Percentiles rank a stretch among this genome's conserved stretches.
phyloP scores from a whole-genome alignment of 352 stramenopile genomes.

The Globisporangium splendens region DNA sequence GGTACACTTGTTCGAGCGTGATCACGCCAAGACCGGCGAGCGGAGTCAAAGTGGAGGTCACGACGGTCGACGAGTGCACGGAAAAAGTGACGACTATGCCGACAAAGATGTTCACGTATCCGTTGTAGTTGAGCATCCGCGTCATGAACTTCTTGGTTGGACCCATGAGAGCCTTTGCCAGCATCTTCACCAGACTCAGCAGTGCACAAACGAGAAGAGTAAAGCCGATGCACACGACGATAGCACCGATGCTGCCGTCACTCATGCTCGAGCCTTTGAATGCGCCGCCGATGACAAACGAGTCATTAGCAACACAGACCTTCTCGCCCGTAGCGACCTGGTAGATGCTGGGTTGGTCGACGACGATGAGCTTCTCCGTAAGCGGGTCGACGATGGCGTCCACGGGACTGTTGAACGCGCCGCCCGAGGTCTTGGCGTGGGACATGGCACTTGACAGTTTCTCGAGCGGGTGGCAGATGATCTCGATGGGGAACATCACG shows the following conservation, averaged over 20 bases:
- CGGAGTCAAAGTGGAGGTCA: conserved; percentile 63
- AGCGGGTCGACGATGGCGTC: conserved; percentile 43
- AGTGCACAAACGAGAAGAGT: conserved; percentile 44
- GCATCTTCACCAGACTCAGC: conserved; percentile 44
- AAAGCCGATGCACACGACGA: conserved; percentile 44
- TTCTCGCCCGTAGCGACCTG: conserved; percentile 27
- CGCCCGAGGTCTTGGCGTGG: conserved; percentile 25
- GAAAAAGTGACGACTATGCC: conserved; percentile 81
- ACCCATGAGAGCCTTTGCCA: conserved; percentile 71
- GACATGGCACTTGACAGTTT: conserved; percentile 45
- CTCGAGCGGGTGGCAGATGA: conserved; percentile 56
- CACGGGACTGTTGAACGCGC: conserved; percentile 39
- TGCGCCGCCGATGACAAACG: conserved; percentile 34
- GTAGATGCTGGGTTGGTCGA: conserved; percentile 41
- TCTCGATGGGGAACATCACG: conserved; percentile 72
- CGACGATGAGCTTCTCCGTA: conserved; percentile 24
- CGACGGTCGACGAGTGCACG: conserved; percentile 90
- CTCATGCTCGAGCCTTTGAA: conserved; percentile 33
- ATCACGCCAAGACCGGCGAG: conserved; percentile 49
- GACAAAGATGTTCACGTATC: conserved; percentile 86
- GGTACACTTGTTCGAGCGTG: conserved; percentile 64
- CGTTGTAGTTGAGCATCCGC: conserved; percentile 87
- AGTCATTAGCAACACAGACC: conserved; percentile 19
- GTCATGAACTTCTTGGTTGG: conserved; percentile 82
- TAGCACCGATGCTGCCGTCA: conserved; percentile 41